Conservation (phyloP, 768 basidiomycete genomes). For the Grammothele lineata region DNA sequence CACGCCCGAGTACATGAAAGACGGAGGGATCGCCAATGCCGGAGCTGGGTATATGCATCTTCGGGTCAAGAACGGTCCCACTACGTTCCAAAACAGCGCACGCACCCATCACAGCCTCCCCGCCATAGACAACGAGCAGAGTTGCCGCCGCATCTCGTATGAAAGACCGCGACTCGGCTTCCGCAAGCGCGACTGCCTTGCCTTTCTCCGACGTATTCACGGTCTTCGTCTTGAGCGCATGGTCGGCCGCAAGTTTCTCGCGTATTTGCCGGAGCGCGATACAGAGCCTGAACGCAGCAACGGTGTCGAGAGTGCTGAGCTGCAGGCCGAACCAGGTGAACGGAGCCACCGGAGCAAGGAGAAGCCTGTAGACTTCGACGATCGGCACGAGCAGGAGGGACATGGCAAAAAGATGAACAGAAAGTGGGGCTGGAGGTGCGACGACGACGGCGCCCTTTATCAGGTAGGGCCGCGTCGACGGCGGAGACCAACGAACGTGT, state of each 20-base stretch:
- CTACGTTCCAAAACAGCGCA: conserved; percentile 1
- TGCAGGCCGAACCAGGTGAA: conserved; percentile 62
- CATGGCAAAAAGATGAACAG: conserved; percentile 20
- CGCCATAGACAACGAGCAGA: conserved; percentile 70
- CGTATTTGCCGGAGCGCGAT: conserved; percentile 63
- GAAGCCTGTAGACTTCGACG: conserved; percentile 47
- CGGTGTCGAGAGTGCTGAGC: conserved; percentile 62
- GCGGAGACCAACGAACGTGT: conserved; percentile 1
- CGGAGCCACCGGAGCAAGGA: conserved; percentile 55
- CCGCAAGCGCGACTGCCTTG: conserved; percentile 22
- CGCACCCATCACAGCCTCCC: conserved; percentile 68
- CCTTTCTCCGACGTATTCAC: conserved; percentile 30
- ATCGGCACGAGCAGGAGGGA: conserved; percentile 36
- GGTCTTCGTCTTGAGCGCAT: conserved; percentile 29
- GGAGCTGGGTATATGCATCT: conserved; percentile 43
- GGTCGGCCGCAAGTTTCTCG: conserved; percentile 42
- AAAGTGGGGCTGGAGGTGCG: no score
- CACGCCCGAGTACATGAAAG: conserved; percentile 75
- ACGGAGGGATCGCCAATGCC: conserved; percentile 60
- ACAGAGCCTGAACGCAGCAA: conserved; percentile 66
- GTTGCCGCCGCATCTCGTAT: conserved; percentile 53
- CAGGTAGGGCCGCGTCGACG: not conserved
- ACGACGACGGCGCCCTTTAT: no score
- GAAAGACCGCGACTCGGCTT: conserved; percentile 50
- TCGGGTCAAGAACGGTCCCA: no score